Conservation (phyloP, 129 eudicot genomes). For the Tagetes patula region DNA sequence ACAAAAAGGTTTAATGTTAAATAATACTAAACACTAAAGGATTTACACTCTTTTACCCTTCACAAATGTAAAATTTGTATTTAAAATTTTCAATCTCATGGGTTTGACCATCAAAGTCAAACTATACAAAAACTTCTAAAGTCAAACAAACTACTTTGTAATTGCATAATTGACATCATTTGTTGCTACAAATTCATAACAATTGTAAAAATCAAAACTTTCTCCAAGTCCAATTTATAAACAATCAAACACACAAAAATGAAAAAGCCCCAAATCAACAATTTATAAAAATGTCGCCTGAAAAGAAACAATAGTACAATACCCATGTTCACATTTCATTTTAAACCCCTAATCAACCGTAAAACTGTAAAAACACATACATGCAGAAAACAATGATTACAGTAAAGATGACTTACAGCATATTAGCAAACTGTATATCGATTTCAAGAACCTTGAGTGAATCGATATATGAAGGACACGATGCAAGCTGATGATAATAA, state of each 20-base stretch:
- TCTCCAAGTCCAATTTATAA: not conserved
- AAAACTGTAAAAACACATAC: constrained; percentile 13
- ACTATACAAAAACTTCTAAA: not conserved
- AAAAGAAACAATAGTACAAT: constrained; percentile 1
- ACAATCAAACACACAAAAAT: constrained; percentile 23
- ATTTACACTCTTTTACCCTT: not conserved
- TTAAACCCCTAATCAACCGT: not conserved
- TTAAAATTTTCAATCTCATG: constrained; percentile 7
- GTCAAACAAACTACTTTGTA: constrained; percentile 11
- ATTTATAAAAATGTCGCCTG: not conserved
- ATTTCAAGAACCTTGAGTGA: constrained; percentile 61
- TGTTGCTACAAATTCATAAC: constrained; percentile 1
- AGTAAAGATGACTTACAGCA: constrained; percentile 44
- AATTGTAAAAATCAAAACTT: not conserved
- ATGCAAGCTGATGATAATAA: constrained; percentile 45
- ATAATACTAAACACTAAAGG: constrained; percentile 11
- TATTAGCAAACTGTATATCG: constrained; percentile 85
- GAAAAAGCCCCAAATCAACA: constrained; percentile 20
- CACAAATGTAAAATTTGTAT: constrained; percentile 7
- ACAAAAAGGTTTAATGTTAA: constrained; percentile 2
- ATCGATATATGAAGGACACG: constrained; percentile 44
- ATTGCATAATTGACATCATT: constrained; percentile 4
- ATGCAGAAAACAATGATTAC: constrained; percentile 3
- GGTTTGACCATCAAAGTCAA: constrained; percentile 28
- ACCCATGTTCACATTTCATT: constrained; percentile 21